Base-by-base conservation (phyloP, 2,329 filamentous ascomycete genomes). In the Colletotrichum horii region DNA sequence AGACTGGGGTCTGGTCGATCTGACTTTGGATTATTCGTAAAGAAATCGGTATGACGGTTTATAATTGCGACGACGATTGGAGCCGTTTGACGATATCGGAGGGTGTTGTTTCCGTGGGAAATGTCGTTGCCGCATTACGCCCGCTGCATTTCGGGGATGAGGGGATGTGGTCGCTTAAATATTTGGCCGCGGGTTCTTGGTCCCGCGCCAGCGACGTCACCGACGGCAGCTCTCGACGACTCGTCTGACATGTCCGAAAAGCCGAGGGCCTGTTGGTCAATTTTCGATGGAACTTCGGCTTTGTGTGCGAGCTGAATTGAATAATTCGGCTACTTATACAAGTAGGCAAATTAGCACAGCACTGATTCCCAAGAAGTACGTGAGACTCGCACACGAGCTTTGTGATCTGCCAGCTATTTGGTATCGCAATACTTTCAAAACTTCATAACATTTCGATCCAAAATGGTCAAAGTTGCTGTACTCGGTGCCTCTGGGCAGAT, bases 401-500 rank as follows among this genome's bases (percentile, higher is more conserved):
- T n/a, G 43, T 22, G 43, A 52, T 52, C 43, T 52, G 14, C 12
- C 11, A 4, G n/a, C 6, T 52, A 22, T 52, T 52, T 22, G 43
- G 11, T n/a, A 14, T n/a, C 22, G 56, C n/a, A 30, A 52, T n/a
- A 8, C 26, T 60, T 30, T 32, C 19, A 32, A 30, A 11, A 32
- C 22, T 14, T 12, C 8, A 60, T 32, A n/a, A 2, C 16, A n/a
- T 32, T 30, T 60, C 26, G 4, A n/a, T 26, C 28, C 56, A 34
- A 32, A 28, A 55, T 60, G 26, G 52, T 68, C 43, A 75, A 72
- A 30, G 64, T 68, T 30, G 73, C 69, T 24, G 43, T 75, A 7
- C 43, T 72, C 6, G 69, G 69, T 12, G 69, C 73, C 15, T 75
- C 69, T 8, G 55, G 69, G n/a, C 69, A 75, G 16, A 72, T 72